Evolutionary conservation across 139 green algal genomes (phyloP), one percentile per base, ranked within the genome.

Genomic region (Chlamydomonas sp.): DNA sequence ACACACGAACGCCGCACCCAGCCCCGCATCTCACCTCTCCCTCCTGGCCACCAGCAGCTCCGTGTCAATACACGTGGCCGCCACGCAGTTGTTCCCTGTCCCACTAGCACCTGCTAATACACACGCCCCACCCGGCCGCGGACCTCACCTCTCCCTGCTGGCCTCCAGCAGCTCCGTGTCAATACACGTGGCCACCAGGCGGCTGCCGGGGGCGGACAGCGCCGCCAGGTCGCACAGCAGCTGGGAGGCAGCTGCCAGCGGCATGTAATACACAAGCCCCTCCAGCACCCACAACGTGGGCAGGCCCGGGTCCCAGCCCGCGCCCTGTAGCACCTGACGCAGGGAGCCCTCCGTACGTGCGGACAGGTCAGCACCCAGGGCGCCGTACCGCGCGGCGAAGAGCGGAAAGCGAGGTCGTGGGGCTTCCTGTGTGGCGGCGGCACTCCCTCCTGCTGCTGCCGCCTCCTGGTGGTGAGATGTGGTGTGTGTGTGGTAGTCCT

Each of bases 181-280:
- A 15, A 90, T 78, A 20, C 87, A 91, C 2, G 89, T 92, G 9
- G 85, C 86, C 31, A 92, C 64, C 17, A 91, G 87, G 4, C 71
- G 57, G 66, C 89, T 91, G 69, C 90, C 69, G 2, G 89, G 57
- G 15, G 61, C 75, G 12, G 78, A 90, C 76, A 92, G 84, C 10
- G 12, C 60, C 3, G 57, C 84, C 79, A 84, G 75, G 66, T 60
- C 14, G 1, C 10, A 18, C 61, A 89, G 78, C 80, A 90, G 72
- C 2, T n/a, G 14, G 12, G 16, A 62, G 2, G 73, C 86, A 5
- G 59, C 64, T 2, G 73, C 64, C 12, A 93, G 76, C 7, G 87
- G 87, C 76, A 93, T 82, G 80, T 93, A 93, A 80, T 93, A 93
- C 63, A 93, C 63, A 63, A 93, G 64, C 8, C 87, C 90, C 64